Evolutionary conservation across 1,284 basidiomycete species (phyloP).

Genomic region (Marasmius oreades): DNA sequence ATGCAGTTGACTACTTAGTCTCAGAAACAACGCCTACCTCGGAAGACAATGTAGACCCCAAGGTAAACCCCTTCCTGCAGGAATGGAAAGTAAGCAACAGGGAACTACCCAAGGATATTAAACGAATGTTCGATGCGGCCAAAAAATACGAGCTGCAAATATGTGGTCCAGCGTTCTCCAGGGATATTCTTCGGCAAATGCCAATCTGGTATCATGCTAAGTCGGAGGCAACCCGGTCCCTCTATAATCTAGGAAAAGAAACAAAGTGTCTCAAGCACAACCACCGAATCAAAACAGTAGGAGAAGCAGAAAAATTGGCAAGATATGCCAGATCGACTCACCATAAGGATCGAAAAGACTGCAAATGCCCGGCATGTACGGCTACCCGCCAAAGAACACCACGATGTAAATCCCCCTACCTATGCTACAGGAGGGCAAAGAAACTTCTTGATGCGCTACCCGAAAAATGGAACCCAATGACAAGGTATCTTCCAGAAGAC

Average conservation of each 20-base stretch:
- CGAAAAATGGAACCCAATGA: slow-evolving; percentile 11
- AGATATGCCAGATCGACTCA: neutral
- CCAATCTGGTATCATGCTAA: slow-evolving; percentile 8
- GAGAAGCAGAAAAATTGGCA: slow-evolving; percentile 11
- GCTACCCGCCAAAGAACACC: neutral
- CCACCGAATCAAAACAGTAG: slow-evolving; percentile 16
- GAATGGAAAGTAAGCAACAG: neutral
- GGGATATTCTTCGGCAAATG: neutral
- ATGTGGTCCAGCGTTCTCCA: slow-evolving; percentile 1
- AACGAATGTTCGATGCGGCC: neutral
- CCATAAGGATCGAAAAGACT: slow-evolving; percentile 1
- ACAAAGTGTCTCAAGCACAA: slow-evolving; percentile 16
- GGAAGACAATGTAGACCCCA: neutral
- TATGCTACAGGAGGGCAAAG: slow-evolving; percentile 6
- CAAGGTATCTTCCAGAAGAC: slow-evolving; percentile 6
- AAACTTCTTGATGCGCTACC: slow-evolving; percentile 9
- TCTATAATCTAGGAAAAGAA: neutral
- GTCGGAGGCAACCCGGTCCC: neutral
- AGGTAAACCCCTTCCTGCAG: slow-evolving; percentile 3
- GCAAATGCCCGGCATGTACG: slow-evolving; percentile 5
- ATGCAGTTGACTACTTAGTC: slow-evolving; percentile 17
- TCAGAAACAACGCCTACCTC: neutral
- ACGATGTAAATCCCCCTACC: slow-evolving; percentile 10
- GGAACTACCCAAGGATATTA: neutral
- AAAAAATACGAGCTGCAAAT: slow-evolving; percentile 3